phyloP scores from a whole-genome alignment of 441 rosid species.

The Gossypium laxum region DNA sequence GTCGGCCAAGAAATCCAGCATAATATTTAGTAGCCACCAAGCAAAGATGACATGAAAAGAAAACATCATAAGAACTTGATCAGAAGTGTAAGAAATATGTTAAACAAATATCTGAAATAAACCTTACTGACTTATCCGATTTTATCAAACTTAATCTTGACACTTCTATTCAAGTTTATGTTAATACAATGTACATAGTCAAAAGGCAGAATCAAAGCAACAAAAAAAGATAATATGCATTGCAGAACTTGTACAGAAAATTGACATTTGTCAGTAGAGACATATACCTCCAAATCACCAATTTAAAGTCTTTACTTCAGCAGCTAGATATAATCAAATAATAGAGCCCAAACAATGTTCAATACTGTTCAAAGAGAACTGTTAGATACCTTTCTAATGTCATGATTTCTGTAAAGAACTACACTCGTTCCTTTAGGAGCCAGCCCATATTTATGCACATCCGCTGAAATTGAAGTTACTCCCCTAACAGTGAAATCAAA shows the following conservation, averaged over 20 bases:
- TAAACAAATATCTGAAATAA: background rate
- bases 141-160: background rate
- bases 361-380: background rate
- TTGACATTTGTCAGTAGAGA: background rate
- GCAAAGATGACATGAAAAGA: slow-evolving; percentile 24
- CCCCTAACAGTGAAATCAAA: slow-evolving; percentile 85
- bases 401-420: slow-evolving; percentile 87
- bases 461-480: slow-evolving; percentile 81
- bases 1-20: slow-evolving; percentile 20
- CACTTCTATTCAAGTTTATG: background rate
- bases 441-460: slow-evolving; percentile 90
- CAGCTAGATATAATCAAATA: background rate
- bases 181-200: background rate
- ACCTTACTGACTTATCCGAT: background rate
- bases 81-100: slow-evolving; percentile 3
- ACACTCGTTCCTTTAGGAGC: slow-evolving; percentile 95
- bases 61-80: slow-evolving; percentile 19
- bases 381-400: slow-evolving; percentile 67
- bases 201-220: slow-evolving; percentile 5
- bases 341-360: slow-evolving; percentile 8
- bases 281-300: background rate
- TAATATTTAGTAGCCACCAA: slow-evolving; percentile 20
- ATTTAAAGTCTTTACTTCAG: background rate
- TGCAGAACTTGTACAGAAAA: background rate
- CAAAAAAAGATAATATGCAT: background rate